Evolutionary conservation across 2,329 filamentous ascomycete genomes (phyloP), one percentile per base, ranked within the genome.

Genomic region (Exophiala xenobiotica): DNA sequence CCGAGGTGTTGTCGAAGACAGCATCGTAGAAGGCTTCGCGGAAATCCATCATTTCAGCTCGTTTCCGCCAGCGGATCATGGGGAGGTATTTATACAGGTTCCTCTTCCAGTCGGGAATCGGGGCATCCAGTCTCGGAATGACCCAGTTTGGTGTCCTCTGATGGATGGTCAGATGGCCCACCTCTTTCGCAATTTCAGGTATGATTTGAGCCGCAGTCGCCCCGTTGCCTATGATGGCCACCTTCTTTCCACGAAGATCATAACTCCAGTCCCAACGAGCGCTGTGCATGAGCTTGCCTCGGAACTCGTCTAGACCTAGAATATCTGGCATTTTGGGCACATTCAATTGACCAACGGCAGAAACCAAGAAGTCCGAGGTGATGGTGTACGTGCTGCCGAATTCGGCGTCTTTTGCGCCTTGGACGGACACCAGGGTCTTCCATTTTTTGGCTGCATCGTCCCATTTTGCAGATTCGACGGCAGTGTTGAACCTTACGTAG

Each of bases 91-190:
- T 71, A 51, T 76, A 73, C 2, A 80, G 42, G 11, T 66, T 64
- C 20, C 72, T 68, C 56, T 70, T 67, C 35, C 74, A 51, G 0
- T 68, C 47, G 2, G 75, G 70, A 2, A 82, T 71, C 0, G 71
- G 65, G 1, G 64, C 67, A 50, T 83, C 80, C 2, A 67, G 53
- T 12, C 80, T 76, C 3, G 80, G 79, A 2, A 80, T 71, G 4
- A 83, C 64, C 79, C 79, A 83, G 58, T 82, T 82, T 0, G 81
- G 78, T 0, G 78, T 78, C 12, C 81, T 70, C 61, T 83, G 80
- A 63, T 78, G 82, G 11, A 83, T 67, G 0, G 74, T 77, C 12
- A 83, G 64, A 9, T 73, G 68, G 2, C 73, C 69, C 7, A 74
- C 76, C 2, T 73, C 68, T 37, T 77, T 77, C 2, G 75, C 74